Percentiles rank a stretch among this genome's conserved stretches.
Evolutionary conservation across 2,329 filamentous ascomycete genomes (phyloP).

Genomic region (Aspergillus caelatus): DNA sequence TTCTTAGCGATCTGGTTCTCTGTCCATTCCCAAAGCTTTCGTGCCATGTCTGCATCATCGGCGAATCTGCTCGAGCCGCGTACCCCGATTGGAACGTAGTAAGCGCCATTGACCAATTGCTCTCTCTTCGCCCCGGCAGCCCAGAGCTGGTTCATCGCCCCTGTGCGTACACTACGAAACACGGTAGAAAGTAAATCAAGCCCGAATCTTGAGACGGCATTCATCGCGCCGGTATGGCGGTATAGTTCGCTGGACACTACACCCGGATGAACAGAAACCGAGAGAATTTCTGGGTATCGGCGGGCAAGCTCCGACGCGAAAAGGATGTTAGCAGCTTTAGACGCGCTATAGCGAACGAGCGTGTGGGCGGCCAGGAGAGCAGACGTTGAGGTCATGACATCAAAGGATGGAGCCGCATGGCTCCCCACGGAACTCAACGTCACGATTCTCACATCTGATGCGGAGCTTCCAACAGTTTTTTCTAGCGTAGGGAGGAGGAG

Average conservation of each 20-base stretch:
- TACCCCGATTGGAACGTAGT: slow-evolving; percentile 46
- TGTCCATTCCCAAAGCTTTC: slow-evolving; percentile 49
- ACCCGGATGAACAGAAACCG: slow-evolving; percentile 55
- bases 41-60: slow-evolving; percentile 35
- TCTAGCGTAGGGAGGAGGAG: slow-evolving; percentile 46
- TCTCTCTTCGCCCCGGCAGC: slow-evolving; percentile 38
- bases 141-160: slow-evolving; percentile 47
- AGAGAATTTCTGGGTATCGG: slow-evolving; percentile 46
- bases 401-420: slow-evolving; percentile 36
- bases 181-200: slow-evolving; percentile 27
- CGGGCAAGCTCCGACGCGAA: slow-evolving; percentile 51
- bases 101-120: slow-evolving; percentile 41
- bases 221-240: slow-evolving; percentile 29
- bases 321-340: slow-evolving; percentile 55
- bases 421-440: slow-evolving; percentile 42
- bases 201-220: slow-evolving; percentile 25
- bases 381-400: slow-evolving; percentile 41
- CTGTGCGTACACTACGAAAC: slow-evolving; percentile 36
- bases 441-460: slow-evolving; percentile 40
- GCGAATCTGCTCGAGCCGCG: slow-evolving; percentile 32
- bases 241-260: slow-evolving; percentile 47
- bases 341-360: slow-evolving; percentile 54
- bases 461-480: slow-evolving; percentile 33
- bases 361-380: slow-evolving; percentile 38
- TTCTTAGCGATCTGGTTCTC: slow-evolving; percentile 36